Evolutionary conservation across 2,329 filamentous ascomycete species (phyloP).

Genomic region (Aplosporella prunicola): DNA sequence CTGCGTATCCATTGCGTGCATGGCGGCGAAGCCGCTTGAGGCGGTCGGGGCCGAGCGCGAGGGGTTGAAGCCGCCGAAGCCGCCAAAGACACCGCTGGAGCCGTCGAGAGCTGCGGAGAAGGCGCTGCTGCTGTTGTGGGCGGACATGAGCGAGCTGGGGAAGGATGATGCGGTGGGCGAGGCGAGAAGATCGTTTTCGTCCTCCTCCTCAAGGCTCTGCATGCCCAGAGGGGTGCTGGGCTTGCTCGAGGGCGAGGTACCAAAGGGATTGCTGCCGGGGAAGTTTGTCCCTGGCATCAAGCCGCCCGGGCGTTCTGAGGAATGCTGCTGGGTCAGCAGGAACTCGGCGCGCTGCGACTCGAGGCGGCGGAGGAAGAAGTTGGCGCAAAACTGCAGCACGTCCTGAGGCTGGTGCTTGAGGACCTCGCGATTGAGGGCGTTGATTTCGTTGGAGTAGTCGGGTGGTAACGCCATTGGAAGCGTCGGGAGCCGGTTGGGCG

Average conservation of each 20-base stretch:
- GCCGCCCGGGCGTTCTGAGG: constrained; percentile 25
- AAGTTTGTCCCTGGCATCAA: constrained; percentile 64
- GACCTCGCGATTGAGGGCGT: constrained; percentile 53
- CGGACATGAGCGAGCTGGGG: constrained; percentile 32
- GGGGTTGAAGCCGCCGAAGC: constrained; percentile 23
- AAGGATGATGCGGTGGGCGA: constrained; percentile 56
- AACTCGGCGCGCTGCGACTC: constrained; percentile 54
- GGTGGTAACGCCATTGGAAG: constrained; percentile 29
- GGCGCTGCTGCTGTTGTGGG: constrained; percentile 29
- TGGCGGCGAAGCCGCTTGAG: constrained; percentile 38
- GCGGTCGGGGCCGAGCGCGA: constrained; percentile 20
- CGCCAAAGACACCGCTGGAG: constrained; percentile 25
- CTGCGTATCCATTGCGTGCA: constrained; percentile 50
- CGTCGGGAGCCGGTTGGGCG: constrained; percentile 1
- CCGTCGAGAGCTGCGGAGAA: constrained; percentile 30
- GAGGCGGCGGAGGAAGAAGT: constrained; percentile 57
- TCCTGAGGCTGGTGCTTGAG: constrained; percentile 50
- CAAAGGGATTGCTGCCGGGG: constrained; percentile 69
- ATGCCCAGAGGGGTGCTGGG: constrained; percentile 41
- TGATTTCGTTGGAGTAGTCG: constrained; percentile 48
- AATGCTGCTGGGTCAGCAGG: constrained; percentile 41
- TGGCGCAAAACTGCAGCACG: constrained; percentile 60
- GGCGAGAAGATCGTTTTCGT: constrained; percentile 65
- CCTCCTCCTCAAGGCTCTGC: constrained; percentile 67
- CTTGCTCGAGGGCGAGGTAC: constrained; percentile 25